Conservation (phyloP, 2,329 filamentous ascomycete species). For the Nothomitra cinnamomea region DNA sequence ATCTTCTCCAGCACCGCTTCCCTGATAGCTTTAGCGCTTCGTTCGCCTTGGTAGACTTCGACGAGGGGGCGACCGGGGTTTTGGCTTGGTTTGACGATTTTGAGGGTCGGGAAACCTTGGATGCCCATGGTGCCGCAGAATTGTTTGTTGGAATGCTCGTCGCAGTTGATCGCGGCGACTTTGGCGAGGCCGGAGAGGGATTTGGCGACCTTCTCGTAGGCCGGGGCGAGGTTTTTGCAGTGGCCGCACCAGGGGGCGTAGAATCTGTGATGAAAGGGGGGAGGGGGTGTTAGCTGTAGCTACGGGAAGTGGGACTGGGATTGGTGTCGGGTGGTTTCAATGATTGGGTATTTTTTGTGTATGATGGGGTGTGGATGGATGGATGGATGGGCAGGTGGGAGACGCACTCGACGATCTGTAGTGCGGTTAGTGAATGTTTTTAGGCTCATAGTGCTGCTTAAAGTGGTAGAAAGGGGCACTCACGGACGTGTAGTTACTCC, state of each 20-base stretch:
- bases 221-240: slow-evolving; percentile 88
- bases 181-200: slow-evolving; percentile 84
- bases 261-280: too few relatives aligned
- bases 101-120: slow-evolving; percentile 88
- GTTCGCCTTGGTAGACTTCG: slow-evolving; percentile 77
- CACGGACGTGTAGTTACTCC: slow-evolving; percentile 86
- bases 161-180: slow-evolving; percentile 87
- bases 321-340: too few relatives aligned
- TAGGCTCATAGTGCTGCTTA: not conserved
- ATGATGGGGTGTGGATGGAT: too few relatives aligned
- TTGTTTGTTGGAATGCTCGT: slow-evolving; percentile 80
- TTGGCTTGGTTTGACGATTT: slow-evolving; percentile 75
- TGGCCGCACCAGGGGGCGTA: slow-evolving; percentile 97
- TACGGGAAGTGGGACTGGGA: too few relatives aligned
- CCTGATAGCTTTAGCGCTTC: slow-evolving; percentile 73
- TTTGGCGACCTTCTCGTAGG: slow-evolving; percentile 85
- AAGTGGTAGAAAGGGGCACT: slow-evolving; percentile 20
- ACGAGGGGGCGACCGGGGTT: slow-evolving; percentile 64
- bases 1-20: slow-evolving; percentile 76
- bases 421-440: not conserved
- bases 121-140: slow-evolving; percentile 76
- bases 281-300: too few relatives aligned
- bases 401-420: slow-evolving; percentile 36
- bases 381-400: too few relatives aligned
- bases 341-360: too few relatives aligned